Evolutionary conservation across 192 early-diverging fungal species (phyloP).

Genomic region (Podila verticillata): DNA sequence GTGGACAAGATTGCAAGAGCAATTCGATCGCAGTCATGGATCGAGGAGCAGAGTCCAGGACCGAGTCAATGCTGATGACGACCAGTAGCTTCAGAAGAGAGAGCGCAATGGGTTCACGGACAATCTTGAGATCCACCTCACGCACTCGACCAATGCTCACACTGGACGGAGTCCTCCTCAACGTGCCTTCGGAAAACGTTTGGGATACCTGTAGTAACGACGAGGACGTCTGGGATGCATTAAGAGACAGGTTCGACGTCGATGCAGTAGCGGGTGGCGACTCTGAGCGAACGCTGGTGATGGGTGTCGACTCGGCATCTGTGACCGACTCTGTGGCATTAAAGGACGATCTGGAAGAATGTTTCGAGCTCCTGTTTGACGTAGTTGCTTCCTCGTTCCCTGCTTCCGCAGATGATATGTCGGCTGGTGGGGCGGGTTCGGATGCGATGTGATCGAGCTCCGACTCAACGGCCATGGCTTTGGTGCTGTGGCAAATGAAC

Average conservation of each 20-base stretch:
- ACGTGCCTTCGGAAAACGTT: slow-evolving; percentile 34
- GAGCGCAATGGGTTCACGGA: slow-evolving; percentile 49
- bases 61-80: slow-evolving; percentile 61
- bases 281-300: slow-evolving; percentile 27
- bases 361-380: slow-evolving; percentile 14
- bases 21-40: slow-evolving; percentile 32
- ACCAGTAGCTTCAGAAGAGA: slow-evolving; percentile 66
- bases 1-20: slow-evolving; percentile 39
- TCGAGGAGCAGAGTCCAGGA: slow-evolving; percentile 53
- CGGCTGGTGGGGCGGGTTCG: slow-evolving; percentile 22
- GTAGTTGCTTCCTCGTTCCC: slow-evolving; percentile 2
- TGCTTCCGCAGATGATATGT: neutral
- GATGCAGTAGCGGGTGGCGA: slow-evolving; percentile 11
- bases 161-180: slow-evolving; percentile 30
- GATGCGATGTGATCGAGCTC: slow-evolving; percentile 59
- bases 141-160: slow-evolving; percentile 28
- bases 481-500: slow-evolving; percentile 57
- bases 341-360: slow-evolving; percentile 23
- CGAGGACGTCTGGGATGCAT: slow-evolving; percentile 22
- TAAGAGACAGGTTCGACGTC: slow-evolving; percentile 17
- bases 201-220: slow-evolving; percentile 30
- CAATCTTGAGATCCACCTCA: slow-evolving; percentile 47
- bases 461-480: slow-evolving; percentile 50
- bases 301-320: slow-evolving; percentile 17
- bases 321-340: slow-evolving; percentile 16